phyloP scores from a whole-genome alignment of 768 basidiomycete genomes.

The Tylopilus rubrobrunneus region DNA sequence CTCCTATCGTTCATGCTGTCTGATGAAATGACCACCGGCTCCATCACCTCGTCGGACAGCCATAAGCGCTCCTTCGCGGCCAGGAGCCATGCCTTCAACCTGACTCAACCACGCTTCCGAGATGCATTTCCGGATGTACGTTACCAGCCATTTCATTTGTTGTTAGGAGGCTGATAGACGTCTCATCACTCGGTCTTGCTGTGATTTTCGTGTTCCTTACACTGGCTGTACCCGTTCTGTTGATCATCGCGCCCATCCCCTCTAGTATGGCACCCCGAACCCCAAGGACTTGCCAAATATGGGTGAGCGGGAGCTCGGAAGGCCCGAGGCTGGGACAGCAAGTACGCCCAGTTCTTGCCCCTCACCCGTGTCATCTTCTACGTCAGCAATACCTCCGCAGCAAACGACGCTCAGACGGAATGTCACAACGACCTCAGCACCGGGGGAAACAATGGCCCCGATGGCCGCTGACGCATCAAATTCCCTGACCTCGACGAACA shows the following conservation, averaged over 20 bases:
- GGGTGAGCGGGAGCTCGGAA: constrained; percentile 75
- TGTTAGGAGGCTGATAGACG: constrained; percentile 20
- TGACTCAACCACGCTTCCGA: constrained; percentile 71
- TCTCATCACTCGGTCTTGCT: constrained; percentile 16
- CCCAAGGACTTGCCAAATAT: constrained; percentile 87
- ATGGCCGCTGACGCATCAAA: constrained; percentile 16
- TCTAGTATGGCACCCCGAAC: constrained; percentile 64
- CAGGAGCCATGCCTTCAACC: constrained; percentile 84
- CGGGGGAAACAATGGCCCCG: constrained; percentile 10
- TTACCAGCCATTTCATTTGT: constrained; percentile 19
- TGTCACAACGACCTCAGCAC: constrained; percentile 19
- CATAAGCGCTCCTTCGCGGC: constrained; percentile 77
- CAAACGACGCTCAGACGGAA: constrained; percentile 20
- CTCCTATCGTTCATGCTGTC: constrained; percentile 92
- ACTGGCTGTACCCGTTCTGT: constrained; percentile 11
- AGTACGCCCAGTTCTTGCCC: constrained; percentile 13
- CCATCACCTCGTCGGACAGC: constrained; percentile 71
- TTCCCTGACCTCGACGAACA: constrained; percentile 24
- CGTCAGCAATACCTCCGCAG: constrained; percentile 19
- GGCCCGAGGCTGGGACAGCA: constrained; percentile 32
- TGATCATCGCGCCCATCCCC: constrained; percentile 14
- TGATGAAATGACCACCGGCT: constrained; percentile 96
- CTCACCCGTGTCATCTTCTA: constrained; percentile 16
- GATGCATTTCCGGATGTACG: constrained; percentile 88
- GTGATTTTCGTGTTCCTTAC: constrained; percentile 15